Evolutionary conservation across 495 filamentous ascomycete species (phyloP).

Genomic region (Usnea hakonensis): DNA sequence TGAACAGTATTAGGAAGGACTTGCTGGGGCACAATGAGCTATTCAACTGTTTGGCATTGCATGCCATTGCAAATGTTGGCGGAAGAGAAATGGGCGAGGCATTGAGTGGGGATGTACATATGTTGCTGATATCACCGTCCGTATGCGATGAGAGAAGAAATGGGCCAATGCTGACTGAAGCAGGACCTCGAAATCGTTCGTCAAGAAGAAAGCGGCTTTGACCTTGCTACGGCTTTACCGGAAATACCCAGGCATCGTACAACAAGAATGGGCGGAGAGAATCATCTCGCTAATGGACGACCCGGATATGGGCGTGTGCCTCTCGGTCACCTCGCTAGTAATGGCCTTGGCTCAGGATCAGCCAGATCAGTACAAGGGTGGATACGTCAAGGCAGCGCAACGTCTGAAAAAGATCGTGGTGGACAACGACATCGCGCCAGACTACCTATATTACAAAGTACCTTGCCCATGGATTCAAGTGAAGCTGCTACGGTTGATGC

Average conservation of each 20-base stretch:
- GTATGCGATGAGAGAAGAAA: slow-evolving; percentile 29
- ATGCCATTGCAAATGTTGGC: slow-evolving; percentile 97
- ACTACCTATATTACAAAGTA: slow-evolving; percentile 98
- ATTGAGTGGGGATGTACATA: slow-evolving; percentile 84
- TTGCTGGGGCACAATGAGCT: slow-evolving; percentile 90
- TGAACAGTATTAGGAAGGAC: slow-evolving; percentile 98
- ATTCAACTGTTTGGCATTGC: slow-evolving; percentile 94
- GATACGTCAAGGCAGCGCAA: slow-evolving; percentile 87
- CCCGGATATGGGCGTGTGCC: slow-evolving; percentile 82
- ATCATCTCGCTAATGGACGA: slow-evolving; percentile 99
- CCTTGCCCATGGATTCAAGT: slow-evolving; percentile 99
- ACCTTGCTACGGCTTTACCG: slow-evolving; percentile 94
- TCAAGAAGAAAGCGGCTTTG: slow-evolving; percentile 98
- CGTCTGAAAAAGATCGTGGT: slow-evolving; percentile 82
- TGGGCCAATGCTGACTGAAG: slow-evolving; percentile 18
- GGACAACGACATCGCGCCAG: slow-evolving; percentile 74
- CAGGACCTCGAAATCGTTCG: slow-evolving; percentile 93
- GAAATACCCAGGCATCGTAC: slow-evolving; percentile 86
- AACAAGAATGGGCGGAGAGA: slow-evolving; percentile 92
- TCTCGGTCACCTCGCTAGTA: slow-evolving; percentile 92
- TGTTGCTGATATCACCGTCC: slow-evolving; percentile 90
- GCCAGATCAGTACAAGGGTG: slow-evolving; percentile 84
- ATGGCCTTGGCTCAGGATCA: slow-evolving; percentile 94
- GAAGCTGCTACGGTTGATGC: slow-evolving; percentile 80
- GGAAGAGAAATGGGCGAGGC: slow-evolving; percentile 96